Base-by-base conservation (phyloP, 306 rosid genomes). In the Fagus crenata region DNA sequence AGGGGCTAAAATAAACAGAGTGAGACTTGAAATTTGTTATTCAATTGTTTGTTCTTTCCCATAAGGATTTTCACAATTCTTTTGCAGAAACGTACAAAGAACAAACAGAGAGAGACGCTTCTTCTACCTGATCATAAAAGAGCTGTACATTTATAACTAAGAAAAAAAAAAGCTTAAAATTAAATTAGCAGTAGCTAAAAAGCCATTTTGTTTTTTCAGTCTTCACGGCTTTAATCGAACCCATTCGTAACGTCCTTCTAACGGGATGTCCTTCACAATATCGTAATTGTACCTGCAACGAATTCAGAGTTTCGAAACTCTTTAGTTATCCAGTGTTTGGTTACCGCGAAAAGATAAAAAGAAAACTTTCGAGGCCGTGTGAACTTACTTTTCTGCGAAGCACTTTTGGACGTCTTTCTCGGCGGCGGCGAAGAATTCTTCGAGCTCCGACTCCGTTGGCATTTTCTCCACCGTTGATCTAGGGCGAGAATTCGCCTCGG, bases 231-330 rank as follows among this genome's bases (percentile, higher is more conserved):
- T 87, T 81, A 92, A 60, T 78, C 84, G 79, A 82, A 85, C 83
- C 99, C 99, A 95, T 78, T 95, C 92, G 84, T 85, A 91, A 46
- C 93, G 96, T 77, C 99, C 99, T 87, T 95, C 93, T 84, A 87
- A 71, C 0, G 99, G 96, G 73, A 74, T 74, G 33, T 95, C 99
- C 85, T 86, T 90, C 32, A 46, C 87, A 39, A 95, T 53, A 63
- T 95, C 97, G 86, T 79, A 95, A 64, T 95, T 95, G 53, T 95
- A 95, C 87, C 99, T 95, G 90, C 67, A 78, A 79, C 17, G 0
- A 53, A 53, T 54, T 65, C 73, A 14, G n/a, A 32, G 72, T 43
- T 56, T 46, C 81, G 28, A 22, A 74, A 60, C 69, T 55, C 28
- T 67, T 32, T 3, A 49, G 14, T 67, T 63, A 55, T 39, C 75